Evolutionary conservation across 2,329 filamentous ascomycete genomes (phyloP).

Genomic region (Fusarium dimerum): DNA sequence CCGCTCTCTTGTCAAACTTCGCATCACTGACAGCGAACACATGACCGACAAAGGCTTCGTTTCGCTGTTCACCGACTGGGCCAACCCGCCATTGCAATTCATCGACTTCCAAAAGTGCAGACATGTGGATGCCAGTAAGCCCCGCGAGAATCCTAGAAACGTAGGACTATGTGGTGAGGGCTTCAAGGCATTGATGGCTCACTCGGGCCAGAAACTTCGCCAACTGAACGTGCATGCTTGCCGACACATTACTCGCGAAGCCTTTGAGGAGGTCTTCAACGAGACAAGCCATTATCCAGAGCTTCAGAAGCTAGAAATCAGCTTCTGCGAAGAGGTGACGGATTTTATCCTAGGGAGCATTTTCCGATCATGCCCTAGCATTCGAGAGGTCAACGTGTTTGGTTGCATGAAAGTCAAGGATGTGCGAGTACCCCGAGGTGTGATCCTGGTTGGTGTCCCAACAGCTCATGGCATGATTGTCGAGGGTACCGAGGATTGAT

Average conservation of each 20-base stretch:
- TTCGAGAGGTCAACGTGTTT: slow-evolving; percentile 62
- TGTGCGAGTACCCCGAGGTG: slow-evolving; percentile 54
- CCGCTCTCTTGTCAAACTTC: slow-evolving; percentile 69
- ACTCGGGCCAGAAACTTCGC: slow-evolving; percentile 69
- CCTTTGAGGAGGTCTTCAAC: slow-evolving; percentile 75
- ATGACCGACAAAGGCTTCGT: slow-evolving; percentile 76
- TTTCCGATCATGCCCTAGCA: slow-evolving; percentile 63
- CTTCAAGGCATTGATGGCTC: slow-evolving; percentile 79
- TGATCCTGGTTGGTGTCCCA: slow-evolving; percentile 58
- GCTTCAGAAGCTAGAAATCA: slow-evolving; percentile 72
- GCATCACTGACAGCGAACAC: slow-evolving; percentile 74
- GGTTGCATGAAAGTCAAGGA: slow-evolving; percentile 64
- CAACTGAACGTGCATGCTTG: slow-evolving; percentile 80
- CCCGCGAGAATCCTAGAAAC: slow-evolving; percentile 63
- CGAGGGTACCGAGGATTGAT: slow-evolving; percentile 41
- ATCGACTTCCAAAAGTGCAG: slow-evolving; percentile 79
- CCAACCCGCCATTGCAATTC: slow-evolving; percentile 68
- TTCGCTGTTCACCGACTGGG: slow-evolving; percentile 73
- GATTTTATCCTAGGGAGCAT: slow-evolving; percentile 65
- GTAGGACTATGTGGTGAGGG: slow-evolving; percentile 75
- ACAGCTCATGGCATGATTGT: slow-evolving; percentile 63
- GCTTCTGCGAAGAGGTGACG: slow-evolving; percentile 70
- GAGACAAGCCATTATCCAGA: slow-evolving; percentile 62
- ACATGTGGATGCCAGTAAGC: slow-evolving; percentile 70
- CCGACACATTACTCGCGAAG: slow-evolving; percentile 72